phyloP scores from a whole-genome alignment of 306 rosid species.

The Psophocarpus tetragonolobus region DNA sequence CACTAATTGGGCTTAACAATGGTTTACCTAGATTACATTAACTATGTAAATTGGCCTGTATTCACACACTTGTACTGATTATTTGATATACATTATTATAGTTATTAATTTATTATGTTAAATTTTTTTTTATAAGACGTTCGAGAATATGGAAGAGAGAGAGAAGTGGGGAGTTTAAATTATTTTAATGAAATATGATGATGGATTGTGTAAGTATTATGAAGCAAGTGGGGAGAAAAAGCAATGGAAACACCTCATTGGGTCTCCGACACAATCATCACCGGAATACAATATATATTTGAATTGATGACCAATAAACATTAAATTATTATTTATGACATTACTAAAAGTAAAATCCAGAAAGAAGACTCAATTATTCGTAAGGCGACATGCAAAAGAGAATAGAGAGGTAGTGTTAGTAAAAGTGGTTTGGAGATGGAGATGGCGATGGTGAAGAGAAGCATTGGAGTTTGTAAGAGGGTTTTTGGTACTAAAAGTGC shows the following conservation, averaged over 20 bases:
- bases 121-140: background rate
- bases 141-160: too few species aligned
- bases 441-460: constrained; percentile 65
- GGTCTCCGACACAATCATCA: background rate
- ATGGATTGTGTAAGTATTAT: background rate
- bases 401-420: background rate
- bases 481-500: constrained; percentile 20
- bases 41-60: background rate
- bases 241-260: background rate
- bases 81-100: background rate
- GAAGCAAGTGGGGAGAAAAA: background rate
- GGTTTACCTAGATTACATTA: background rate
- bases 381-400: background rate
- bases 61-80: background rate
- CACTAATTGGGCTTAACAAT: too few species aligned
- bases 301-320: background rate
- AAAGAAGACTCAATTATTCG: background rate
- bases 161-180: too few species aligned
- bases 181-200: background rate
- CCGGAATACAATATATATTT: background rate
- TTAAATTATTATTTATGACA: background rate
- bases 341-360: background rate
- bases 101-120: background rate
- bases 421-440: constrained; percentile 31
- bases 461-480: constrained; percentile 9